A percentile compares a stretch with the other conserved stretches of the same genome.
These are phyloP conservation scores for Speleostelium caveatum DNA, from an alignment of 78 protist genomes.

Conservation along the genomic window DNA sequence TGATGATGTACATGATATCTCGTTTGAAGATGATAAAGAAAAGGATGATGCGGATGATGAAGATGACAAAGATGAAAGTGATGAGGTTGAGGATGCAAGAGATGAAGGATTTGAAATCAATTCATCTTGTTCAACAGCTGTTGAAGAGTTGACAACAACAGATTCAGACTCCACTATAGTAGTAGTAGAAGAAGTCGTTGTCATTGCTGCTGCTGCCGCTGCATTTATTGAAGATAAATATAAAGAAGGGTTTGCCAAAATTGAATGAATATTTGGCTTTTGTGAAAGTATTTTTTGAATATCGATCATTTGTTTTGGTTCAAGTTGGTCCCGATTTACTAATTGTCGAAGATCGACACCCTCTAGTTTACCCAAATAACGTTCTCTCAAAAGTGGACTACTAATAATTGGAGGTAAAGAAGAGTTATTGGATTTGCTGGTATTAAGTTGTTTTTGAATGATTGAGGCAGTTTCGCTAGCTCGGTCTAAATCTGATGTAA, in stretches of 20 bases:
- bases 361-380: conserved; percentile 72
- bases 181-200: not conserved
- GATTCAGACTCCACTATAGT: not conserved
- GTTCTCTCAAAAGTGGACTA: conserved; percentile 45
- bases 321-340: conserved; percentile 38
- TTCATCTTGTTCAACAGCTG: too few species aligned
- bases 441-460: conserved; percentile 23
- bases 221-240: not conserved
- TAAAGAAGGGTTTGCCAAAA: not conserved
- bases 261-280: conserved; percentile 8
- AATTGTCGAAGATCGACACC: conserved; percentile 66
- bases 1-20: conserved; percentile 5
- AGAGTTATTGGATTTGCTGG: not conserved
- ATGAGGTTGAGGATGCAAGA: not conserved
- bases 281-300: conserved; percentile 56
- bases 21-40: not conserved
- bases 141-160: not conserved
- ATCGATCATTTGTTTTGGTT: conserved; percentile 35
- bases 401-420: not conserved
- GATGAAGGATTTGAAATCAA: not conserved
- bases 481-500: conserved; percentile 60
- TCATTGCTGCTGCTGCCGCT: not conserved
- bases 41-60: not conserved
- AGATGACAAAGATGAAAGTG: not conserved
- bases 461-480: conserved; percentile 59